phyloP scores from a whole-genome alignment of 78 protist genomes.

The Dictyostelium intermedium region DNA sequence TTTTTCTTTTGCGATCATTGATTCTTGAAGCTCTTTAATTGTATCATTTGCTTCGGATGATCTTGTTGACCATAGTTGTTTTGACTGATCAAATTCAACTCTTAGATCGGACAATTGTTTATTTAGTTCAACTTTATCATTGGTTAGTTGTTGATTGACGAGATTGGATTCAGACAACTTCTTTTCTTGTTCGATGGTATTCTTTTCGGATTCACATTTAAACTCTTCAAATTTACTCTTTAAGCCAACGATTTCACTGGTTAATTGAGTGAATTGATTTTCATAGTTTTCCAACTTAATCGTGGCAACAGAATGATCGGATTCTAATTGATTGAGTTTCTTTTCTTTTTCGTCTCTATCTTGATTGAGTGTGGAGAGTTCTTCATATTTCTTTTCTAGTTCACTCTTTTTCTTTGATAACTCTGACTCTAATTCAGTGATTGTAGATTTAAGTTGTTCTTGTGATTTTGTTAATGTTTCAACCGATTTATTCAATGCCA shows the following conservation, averaged over 20 bases:
- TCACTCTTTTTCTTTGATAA: not conserved
- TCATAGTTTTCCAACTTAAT: conserved; percentile 2
- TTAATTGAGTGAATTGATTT: not conserved
- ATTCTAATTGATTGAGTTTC: not conserved
- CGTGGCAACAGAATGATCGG: not conserved
- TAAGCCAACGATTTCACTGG: not conserved
- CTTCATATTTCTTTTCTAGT: not conserved
- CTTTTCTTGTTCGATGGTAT: not conserved
- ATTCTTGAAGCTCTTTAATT: not conserved
- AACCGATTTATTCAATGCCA: conserved; percentile 4
- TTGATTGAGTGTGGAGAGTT: not conserved
- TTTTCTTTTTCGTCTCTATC: not conserved
- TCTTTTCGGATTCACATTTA: not conserved
- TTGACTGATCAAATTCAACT: not conserved
- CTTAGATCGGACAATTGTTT: not conserved
- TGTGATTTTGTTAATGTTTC: conserved; percentile 8
- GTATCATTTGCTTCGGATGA: not conserved
- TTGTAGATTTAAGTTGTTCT: not conserved
- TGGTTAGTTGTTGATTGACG: not conserved
- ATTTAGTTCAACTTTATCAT: not conserved
- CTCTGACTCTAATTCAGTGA: not conserved
- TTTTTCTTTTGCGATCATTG: not conserved
- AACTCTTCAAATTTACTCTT: not conserved
- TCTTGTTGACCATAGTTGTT: not conserved
- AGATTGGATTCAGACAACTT: not conserved